These are phyloP conservation scores for Candida wancherniae DNA, from an alignment of 805 yeast species.

Conservation along the genomic window DNA sequence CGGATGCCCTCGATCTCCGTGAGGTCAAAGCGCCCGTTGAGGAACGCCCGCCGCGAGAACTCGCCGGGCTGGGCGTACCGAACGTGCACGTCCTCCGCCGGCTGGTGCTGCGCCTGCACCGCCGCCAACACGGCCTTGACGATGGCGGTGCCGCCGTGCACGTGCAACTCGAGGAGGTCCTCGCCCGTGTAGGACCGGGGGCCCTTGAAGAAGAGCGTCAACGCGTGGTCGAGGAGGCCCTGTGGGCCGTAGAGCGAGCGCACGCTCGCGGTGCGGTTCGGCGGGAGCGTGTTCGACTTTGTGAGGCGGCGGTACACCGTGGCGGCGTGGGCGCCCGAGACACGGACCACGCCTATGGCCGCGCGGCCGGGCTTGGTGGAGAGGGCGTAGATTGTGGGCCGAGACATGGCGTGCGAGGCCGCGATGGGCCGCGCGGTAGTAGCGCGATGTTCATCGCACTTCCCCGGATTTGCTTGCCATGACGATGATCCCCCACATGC, in stretches of 20 bases:
- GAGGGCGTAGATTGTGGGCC: constrained; percentile 82
- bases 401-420: too few relatives aligned
- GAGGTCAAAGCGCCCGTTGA: constrained; percentile 77
- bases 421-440: too few relatives aligned
- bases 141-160: constrained; percentile 92
- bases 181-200: constrained; percentile 92
- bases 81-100: constrained; percentile 37
- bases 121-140: constrained; percentile 62
- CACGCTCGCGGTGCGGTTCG: constrained; percentile 53
- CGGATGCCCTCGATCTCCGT: constrained; percentile 89
- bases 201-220: constrained; percentile 60
- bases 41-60: constrained; percentile 80
- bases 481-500: too few relatives aligned
- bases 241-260: constrained; percentile 49
- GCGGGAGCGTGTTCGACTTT: constrained; percentile 29
- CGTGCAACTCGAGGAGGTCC: constrained; percentile 80
- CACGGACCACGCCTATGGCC: constrained; percentile 81
- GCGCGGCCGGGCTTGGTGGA: constrained; percentile 80
- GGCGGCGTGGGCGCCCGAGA: constrained; percentile 66
- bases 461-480: too few relatives aligned
- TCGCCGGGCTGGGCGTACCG: constrained; percentile 93
- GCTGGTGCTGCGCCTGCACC: constrained; percentile 49
- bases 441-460: too few relatives aligned
- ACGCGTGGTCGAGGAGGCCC: constrained; percentile 67
- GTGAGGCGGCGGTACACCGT: constrained; percentile 48